Evolutionary conservation across 1,284 basidiomycete genomes (phyloP).

Genomic region (Lignosus rhinocerotis): DNA sequence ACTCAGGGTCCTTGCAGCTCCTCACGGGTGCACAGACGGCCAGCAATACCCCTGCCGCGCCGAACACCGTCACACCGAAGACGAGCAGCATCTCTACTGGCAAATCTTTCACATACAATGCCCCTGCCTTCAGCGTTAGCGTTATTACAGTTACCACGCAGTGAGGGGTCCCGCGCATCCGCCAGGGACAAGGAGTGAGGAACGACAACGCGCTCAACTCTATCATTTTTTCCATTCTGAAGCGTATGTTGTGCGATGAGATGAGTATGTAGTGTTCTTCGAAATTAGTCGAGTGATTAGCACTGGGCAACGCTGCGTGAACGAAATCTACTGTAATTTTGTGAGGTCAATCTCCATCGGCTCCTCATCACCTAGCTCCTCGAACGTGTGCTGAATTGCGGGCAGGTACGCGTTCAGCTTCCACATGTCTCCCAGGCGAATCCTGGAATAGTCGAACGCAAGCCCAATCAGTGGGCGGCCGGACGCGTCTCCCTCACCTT

Average conservation of each 20-base stretch:
- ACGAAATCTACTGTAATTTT: slow-evolving; percentile 14
- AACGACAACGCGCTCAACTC: not conserved
- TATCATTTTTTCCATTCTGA: not conserved
- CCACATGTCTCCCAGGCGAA: slow-evolving; percentile 79
- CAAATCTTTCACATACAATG: slow-evolving; percentile 55
- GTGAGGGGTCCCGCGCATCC: slow-evolving; percentile 4
- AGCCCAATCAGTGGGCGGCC: slow-evolving; percentile 55
- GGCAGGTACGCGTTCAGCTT: slow-evolving; percentile 75
- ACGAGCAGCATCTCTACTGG: slow-evolving; percentile 47
- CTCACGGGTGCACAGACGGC: slow-evolving; percentile 48
- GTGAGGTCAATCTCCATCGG: slow-evolving; percentile 21
- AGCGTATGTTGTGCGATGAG: slow-evolving; percentile 1
- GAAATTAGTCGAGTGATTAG: slow-evolving; percentile 8
- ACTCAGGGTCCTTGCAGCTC: slow-evolving; percentile 44
- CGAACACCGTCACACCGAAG: slow-evolving; percentile 47
- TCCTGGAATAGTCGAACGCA: slow-evolving; percentile 79
- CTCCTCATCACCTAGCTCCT: slow-evolving; percentile 49
- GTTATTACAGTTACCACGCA: slow-evolving; percentile 43
- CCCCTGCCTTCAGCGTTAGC: slow-evolving; percentile 58
- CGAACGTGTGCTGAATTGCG: slow-evolving; percentile 71
- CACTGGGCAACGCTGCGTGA: not conserved
- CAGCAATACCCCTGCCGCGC: slow-evolving; percentile 56
- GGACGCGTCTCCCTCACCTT: slow-evolving; percentile 1
- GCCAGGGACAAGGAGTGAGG: not conserved
- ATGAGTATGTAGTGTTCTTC: not conserved